Conservation (phyloP, 495 filamentous ascomycete genomes). For the Xylaria grammica region DNA sequence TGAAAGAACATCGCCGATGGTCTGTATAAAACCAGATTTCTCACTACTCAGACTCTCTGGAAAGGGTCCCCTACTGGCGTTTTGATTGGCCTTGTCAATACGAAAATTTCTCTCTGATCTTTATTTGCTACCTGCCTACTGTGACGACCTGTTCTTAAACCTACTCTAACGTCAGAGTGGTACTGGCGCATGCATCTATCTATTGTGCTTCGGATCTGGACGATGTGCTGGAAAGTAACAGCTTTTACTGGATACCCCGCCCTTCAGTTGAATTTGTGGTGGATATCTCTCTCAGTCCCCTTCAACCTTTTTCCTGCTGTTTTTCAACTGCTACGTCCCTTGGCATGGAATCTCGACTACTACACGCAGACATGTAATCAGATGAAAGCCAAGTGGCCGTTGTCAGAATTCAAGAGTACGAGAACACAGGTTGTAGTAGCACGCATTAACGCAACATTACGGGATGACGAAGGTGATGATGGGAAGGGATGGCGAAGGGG, state of each 20-base stretch:
- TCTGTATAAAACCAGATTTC: conserved; percentile 36
- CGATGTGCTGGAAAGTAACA: conserved; percentile 21
- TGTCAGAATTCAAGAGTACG: background rate
- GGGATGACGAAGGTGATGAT: conserved; percentile 9
- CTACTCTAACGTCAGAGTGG: conserved; percentile 2
- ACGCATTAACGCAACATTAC: background rate
- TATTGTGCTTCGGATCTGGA: conserved; percentile 14
- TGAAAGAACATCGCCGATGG: conserved; percentile 32
- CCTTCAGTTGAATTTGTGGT: conserved; percentile 26
- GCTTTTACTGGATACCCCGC: conserved; percentile 25
- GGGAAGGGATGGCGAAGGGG: conserved; percentile 6
- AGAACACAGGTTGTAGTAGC: conserved; percentile 5
- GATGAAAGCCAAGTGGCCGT: conserved; percentile 4
- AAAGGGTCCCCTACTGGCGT: conserved; percentile 12
- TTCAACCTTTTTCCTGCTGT: conserved; percentile 12
- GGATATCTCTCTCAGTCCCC: conserved; percentile 21
- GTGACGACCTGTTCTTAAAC: conserved; percentile 18
- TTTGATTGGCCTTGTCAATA: conserved; percentile 13
- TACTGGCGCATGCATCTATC: conserved; percentile 4
- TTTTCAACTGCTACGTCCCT: conserved; percentile 8
- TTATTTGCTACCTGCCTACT: conserved; percentile 10
- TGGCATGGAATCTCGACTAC: conserved; percentile 19
- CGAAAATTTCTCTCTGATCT: conserved; percentile 16
- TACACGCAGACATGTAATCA: conserved; percentile 12
- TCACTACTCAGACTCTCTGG: conserved; percentile 10